Base-by-base conservation (phyloP, 148 eudicot genomes). In the Diospyros lotus region DNA sequence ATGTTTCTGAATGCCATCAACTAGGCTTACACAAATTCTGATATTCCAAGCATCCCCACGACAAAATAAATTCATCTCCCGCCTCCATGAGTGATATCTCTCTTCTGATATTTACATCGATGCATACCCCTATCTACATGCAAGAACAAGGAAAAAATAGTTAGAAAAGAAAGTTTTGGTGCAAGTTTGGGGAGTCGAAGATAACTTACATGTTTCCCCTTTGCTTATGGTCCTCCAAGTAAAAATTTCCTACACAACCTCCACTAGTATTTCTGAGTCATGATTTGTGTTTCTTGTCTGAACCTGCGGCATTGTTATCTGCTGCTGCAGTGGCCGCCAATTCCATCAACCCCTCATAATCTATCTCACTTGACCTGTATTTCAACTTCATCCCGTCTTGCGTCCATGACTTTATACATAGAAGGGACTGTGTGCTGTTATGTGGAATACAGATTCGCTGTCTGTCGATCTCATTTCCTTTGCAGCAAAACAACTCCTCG, bases 371-470 rank as follows among this genome's bases (percentile, higher is more conserved):
- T 1, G 89, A 85, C 77, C 81, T 82, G 54, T 86, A 85, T 76
- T 84, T 89, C 80, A 93, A 60, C 71, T 80, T 90, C 40, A 90
- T 79, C 77, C 97, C 97, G 65, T 75, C 69, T 50, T 87, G 80
- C 53, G 76, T 69, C 98, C 98, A 90, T 14, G 96, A 90, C 77
- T 78, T 90, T 7, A 93, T 71, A 79, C 98, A 93, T 58, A 84
- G 82, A 71, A 87, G 67, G 48, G 79, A 79, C 66, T 80, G 86
- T 28, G 80, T 66, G 39, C 78, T 86, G 8, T 69, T 69, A 66
- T 75, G 79, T 0, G 93, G 78, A 70, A 86, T 75, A 58, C 79
- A 80, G 58, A 82, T 86, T 69, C 91, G 70, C 41, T 80, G 87
- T 75, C 76, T 90, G 17, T 83, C 81, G 58, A 87, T 74, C 77